These are phyloP conservation scores for Porogramme epimiltina DNA, from an alignment of 1,284 basidiomycete genomes.

Conservation along the genomic window DNA sequence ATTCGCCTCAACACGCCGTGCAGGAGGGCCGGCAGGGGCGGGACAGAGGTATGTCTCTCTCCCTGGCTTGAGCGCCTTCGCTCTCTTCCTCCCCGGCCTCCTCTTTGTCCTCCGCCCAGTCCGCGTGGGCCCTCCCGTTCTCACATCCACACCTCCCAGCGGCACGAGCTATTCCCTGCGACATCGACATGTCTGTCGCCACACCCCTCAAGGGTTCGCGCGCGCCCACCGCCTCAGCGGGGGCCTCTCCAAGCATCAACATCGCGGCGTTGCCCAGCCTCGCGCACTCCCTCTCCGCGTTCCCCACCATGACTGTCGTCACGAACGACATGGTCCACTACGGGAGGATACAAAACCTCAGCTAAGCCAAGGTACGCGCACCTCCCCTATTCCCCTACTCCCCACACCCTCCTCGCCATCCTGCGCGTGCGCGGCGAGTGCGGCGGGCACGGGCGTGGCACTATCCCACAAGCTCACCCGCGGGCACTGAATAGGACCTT, in stretches of 20 bases:
- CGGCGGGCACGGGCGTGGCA: too few relatives aligned
- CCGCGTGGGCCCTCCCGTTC: slow-evolving; percentile 16
- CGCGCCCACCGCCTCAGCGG: too few relatives aligned
- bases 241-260: too few relatives aligned
- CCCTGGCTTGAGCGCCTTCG: too few relatives aligned
- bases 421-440: too few relatives aligned
- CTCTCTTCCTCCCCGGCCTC: slow-evolving; percentile 15
- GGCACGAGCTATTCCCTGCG: neutral
- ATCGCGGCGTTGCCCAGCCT: slow-evolving; percentile 35
- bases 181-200: neutral
- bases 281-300: slow-evolving; percentile 34
- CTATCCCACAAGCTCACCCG: too few relatives aligned
- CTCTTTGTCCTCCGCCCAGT: slow-evolving; percentile 17
- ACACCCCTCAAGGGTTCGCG: slow-evolving; percentile 2
- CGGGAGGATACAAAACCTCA: slow-evolving; percentile 31
- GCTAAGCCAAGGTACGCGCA: slow-evolving; percentile 31
- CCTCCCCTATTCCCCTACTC: neutral
- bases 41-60: too few relatives aligned
- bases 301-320: slow-evolving; percentile 35
- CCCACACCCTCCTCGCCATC: too few relatives aligned
- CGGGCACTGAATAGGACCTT: too few relatives aligned
- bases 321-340: slow-evolving; percentile 37
- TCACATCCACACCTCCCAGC: slow-evolving; percentile 13
- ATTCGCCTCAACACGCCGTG: too few relatives aligned
- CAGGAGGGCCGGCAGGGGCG: too few relatives aligned